Conservation (phyloP, 495 filamentous ascomycete species). For the Sordaria brevicollis region DNA sequence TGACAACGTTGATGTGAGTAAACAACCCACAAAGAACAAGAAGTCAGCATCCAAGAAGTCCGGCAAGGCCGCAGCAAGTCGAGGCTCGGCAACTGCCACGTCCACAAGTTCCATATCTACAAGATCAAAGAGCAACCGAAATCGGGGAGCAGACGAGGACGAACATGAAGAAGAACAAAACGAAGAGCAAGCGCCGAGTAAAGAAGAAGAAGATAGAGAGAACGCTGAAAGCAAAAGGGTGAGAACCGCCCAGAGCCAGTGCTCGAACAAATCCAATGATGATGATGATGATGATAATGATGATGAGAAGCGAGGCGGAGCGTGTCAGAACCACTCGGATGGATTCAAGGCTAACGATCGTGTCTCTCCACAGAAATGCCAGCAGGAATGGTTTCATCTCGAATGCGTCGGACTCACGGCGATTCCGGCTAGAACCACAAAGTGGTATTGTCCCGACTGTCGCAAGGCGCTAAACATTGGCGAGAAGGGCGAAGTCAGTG, state of each 20-base stretch:
- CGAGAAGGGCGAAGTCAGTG: constrained; percentile 44
- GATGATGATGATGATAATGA: background rate
- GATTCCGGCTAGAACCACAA: constrained; percentile 63
- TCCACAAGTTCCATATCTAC: background rate
- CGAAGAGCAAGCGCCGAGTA: background rate
- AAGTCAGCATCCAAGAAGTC: background rate
- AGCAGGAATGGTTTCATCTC: constrained; percentile 89
- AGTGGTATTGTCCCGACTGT: constrained; percentile 95
- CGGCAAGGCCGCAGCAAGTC: background rate
- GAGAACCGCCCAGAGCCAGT: background rate
- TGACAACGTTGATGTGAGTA: constrained; percentile 78
- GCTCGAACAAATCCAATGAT: background rate
- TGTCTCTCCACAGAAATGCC: constrained; percentile 42
- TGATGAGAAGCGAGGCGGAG: too few species aligned
- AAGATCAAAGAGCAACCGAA: background rate
- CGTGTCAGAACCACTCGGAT: background rate
- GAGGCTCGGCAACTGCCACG: background rate
- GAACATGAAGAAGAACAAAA: background rate
- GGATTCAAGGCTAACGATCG: constrained; percentile 5
- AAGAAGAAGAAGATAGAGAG: background rate
- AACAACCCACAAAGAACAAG: background rate
- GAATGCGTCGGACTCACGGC: constrained; percentile 72
- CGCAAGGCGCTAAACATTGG: constrained; percentile 55
- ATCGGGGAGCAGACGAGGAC: background rate
- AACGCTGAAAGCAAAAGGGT: background rate